A percentile compares a stretch with the other conserved stretches of the same genome.
Conservation (phyloP, 2,329 filamentous ascomycete genomes). For the Cercospora citrullina region DNA sequence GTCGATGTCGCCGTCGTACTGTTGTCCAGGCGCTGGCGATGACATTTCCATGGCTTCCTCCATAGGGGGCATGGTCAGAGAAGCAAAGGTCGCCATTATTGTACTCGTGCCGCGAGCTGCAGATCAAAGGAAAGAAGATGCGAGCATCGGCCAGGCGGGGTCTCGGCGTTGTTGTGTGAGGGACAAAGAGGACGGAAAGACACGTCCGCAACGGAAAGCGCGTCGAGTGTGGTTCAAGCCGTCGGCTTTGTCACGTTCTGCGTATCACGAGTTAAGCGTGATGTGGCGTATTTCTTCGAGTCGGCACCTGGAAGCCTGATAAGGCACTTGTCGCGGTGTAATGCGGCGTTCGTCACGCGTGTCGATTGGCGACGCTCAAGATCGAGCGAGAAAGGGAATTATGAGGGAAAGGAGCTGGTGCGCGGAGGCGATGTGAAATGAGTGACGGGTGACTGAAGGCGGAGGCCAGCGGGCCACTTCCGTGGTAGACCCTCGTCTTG, state of each 20-base stretch:
- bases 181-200: neutral
- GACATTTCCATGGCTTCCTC: slow-evolving; percentile 60
- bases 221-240: neutral
- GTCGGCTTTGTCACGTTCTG: neutral
- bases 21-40: slow-evolving; percentile 47
- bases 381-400: neutral
- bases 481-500: slow-evolving; percentile 1
- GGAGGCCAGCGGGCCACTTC: neutral
- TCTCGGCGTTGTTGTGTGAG: neutral
- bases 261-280: neutral
- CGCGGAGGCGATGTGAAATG: neutral
- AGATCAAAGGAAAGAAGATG: neutral
- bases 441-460: slow-evolving; percentile 4
- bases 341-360: neutral
- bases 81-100: slow-evolving; percentile 32
- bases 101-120: slow-evolving; percentile 13
- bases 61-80: slow-evolving; percentile 32
- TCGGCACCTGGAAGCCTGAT: neutral
- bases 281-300: neutral
- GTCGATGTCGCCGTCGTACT: slow-evolving; percentile 55
- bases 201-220: neutral
- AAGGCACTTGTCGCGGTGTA: neutral
- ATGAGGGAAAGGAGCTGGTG: neutral
- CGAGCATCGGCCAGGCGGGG: slow-evolving; percentile 9
- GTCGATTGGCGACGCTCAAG: neutral